Conservation (phyloP, 139 green algal genomes). For the Raphidocelis subcapitata region DNA sequence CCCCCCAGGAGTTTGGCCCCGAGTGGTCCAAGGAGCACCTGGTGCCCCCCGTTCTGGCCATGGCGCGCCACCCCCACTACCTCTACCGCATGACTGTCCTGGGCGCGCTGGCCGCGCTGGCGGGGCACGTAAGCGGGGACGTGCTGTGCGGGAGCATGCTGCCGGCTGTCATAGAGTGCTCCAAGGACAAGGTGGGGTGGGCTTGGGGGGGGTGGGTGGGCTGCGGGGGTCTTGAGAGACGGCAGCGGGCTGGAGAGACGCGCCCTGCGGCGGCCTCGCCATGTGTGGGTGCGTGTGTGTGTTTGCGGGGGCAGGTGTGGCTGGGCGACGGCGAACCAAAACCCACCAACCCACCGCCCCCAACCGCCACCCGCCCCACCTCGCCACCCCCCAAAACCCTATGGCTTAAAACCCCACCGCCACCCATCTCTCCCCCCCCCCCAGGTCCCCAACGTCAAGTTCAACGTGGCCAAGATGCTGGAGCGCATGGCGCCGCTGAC, state of each 20-base stretch:
- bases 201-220: too few relatives aligned
- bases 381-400: too few relatives aligned
- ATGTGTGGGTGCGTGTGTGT: too few relatives aligned
- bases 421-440: too few relatives aligned
- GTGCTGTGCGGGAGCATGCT: conserved; percentile 84
- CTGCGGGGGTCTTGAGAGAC: too few relatives aligned
- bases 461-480: conserved; percentile 93
- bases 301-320: too few relatives aligned
- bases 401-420: too few relatives aligned
- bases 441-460: conserved; percentile 89
- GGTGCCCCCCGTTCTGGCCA: conserved; percentile 73
- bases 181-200: conserved; percentile 79
- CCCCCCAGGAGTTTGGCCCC: conserved; percentile 91
- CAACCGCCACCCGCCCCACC: too few relatives aligned
- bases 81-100: conserved; percentile 96
- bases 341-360: too few relatives aligned
- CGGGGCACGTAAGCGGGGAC: conserved; percentile 76
- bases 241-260: too few relatives aligned
- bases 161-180: conserved; percentile 77
- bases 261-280: too few relatives aligned
- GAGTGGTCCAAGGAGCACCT: conserved; percentile 93
- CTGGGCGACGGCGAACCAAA: too few relatives aligned
- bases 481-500: conserved; percentile 75
- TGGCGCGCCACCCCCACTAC: conserved; percentile 78
- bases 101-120: conserved; percentile 75